Base-by-base conservation (phyloP, 2,329 filamentous ascomycete species). In the Ceratocystis colombiana region DNA sequence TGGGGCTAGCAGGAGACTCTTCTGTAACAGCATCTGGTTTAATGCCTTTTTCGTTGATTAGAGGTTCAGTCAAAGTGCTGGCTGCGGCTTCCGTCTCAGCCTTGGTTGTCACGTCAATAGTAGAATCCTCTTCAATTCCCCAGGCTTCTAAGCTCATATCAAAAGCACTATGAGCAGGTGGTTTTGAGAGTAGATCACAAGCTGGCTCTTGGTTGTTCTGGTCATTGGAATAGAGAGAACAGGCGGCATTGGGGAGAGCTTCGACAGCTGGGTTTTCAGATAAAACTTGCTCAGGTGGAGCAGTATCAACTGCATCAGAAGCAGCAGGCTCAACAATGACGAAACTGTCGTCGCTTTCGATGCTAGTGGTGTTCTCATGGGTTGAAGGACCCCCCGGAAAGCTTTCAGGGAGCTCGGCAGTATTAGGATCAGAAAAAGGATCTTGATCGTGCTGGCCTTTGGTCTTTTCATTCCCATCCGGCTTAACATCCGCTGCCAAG, bases 121-220 rank as follows among this genome's bases (percentile, higher is more conserved):
- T 20, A 28, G 55, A 22, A 20, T 68, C 62, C 12, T 65, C 66
- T 28, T 67, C 66, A n/a, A 65, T 67, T 48, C 62, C 65, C 61
- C 65, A 67, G 33, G 65, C 65, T n/a, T 69, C 66, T 6, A 61
- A 37, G 25, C 66, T 66, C 12, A 66, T 61, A 7, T 66, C 59
- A 22, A 64, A 66, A 59, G 30, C 17, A 3, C 62, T 53, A 15
- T 50, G 61, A 17, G 62, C 30, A 17, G 64, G 28, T 1, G 61
- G 61, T 20, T 64, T 50, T 45, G 41, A 41, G 25, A 62, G 46
- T n/a, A 17, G 15, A 22, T 64, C 53, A 8, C 41, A 22, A 15
- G 53, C 33, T 15, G 37, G 22, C 25, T 62, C 50, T 15, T 22
- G 41, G 28, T 41, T 20, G 28, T 46, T 37, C 10, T 68, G 61